Evolutionary conservation across 2,329 filamentous ascomycete species (phyloP).

Genomic region (Periconia digitata): DNA sequence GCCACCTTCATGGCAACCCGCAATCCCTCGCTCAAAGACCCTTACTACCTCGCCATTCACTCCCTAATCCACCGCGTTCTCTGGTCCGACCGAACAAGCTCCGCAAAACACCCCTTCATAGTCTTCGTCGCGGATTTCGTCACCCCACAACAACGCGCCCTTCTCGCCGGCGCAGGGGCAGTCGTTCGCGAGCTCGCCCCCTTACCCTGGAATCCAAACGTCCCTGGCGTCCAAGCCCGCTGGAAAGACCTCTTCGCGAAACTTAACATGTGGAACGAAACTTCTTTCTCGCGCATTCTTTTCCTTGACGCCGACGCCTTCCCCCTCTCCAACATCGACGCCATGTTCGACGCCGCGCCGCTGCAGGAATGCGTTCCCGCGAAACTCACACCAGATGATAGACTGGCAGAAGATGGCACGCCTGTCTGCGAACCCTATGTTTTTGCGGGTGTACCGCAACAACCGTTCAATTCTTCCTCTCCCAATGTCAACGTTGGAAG

Average conservation of each 20-base stretch:
- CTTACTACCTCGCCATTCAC: slow-evolving; percentile 39
- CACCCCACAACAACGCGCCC: slow-evolving; percentile 29
- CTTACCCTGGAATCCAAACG: slow-evolving; percentile 30
- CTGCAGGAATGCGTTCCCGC: slow-evolving; percentile 21
- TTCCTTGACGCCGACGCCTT: slow-evolving; percentile 41
- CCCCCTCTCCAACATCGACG: slow-evolving; percentile 31
- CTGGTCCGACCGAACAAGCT: slow-evolving; percentile 32
- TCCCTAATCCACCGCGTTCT: slow-evolving; percentile 36
- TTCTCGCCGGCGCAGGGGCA: slow-evolving; percentile 35
- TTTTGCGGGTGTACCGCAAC: slow-evolving; percentile 29
- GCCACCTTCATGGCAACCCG: slow-evolving; percentile 37
- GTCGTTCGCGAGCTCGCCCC: slow-evolving; percentile 34
- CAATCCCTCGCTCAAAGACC: slow-evolving; percentile 34
- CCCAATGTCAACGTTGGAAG: slow-evolving; percentile 35
- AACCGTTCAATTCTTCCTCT: slow-evolving; percentile 11
- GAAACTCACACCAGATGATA: slow-evolving; percentile 28
- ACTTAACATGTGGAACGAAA: slow-evolving; percentile 40
- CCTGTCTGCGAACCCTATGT: slow-evolving; percentile 32
- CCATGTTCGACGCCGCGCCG: slow-evolving; percentile 28
- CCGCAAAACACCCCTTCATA: slow-evolving; percentile 28
- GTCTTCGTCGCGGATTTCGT: slow-evolving; percentile 40
- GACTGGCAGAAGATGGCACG: slow-evolving; percentile 16
- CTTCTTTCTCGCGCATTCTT: slow-evolving; percentile 30
- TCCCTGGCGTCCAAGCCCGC: slow-evolving; percentile 20
- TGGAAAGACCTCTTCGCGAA: slow-evolving; percentile 42